These are phyloP conservation scores for Penicillium taxi DNA, from an alignment of 495 filamentous ascomycete genomes.

Conservation along the genomic window DNA sequence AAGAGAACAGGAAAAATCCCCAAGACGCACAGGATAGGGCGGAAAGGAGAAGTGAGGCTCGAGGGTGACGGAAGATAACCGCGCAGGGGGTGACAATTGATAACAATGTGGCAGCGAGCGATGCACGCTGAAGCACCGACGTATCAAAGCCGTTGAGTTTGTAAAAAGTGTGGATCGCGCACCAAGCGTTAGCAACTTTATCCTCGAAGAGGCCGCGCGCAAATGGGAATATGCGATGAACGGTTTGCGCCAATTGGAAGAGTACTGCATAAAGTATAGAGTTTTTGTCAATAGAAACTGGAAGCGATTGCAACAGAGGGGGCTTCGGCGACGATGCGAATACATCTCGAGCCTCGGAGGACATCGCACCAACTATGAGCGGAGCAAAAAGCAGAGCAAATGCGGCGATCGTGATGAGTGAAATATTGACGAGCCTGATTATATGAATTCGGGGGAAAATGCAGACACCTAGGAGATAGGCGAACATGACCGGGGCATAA, in stretches of 20 bases:
- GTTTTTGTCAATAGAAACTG: slow-evolving; percentile 50
- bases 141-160: slow-evolving; percentile 68
- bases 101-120: slow-evolving; percentile 64
- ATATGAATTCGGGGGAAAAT: slow-evolving; percentile 63
- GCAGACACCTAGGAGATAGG: slow-evolving; percentile 82
- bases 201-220: slow-evolving; percentile 92
- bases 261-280: slow-evolving; percentile 61
- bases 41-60: slow-evolving; percentile 65
- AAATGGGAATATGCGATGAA: slow-evolving; percentile 92
- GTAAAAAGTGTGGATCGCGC: slow-evolving; percentile 76
- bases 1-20: slow-evolving; percentile 96
- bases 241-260: slow-evolving; percentile 68
- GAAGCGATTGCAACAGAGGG: slow-evolving; percentile 51
- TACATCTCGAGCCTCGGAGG: slow-evolving; percentile 20
- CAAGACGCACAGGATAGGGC: slow-evolving; percentile 76
- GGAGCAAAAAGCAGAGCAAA: slow-evolving; percentile 72
- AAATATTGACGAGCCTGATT: slow-evolving; percentile 64
- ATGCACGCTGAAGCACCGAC: slow-evolving; percentile 63
- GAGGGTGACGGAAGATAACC: slow-evolving; percentile 70
- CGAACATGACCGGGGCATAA: slow-evolving; percentile 87
- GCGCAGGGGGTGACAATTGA: slow-evolving; percentile 71
- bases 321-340: slow-evolving; percentile 42
- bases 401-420: slow-evolving; percentile 58
- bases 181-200: slow-evolving; percentile 98
- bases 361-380: slow-evolving; percentile 50